These are phyloP conservation scores for Diaporthe amygdali DNA, from an alignment of 2,329 filamentous ascomycete species.

Conservation along the genomic window DNA sequence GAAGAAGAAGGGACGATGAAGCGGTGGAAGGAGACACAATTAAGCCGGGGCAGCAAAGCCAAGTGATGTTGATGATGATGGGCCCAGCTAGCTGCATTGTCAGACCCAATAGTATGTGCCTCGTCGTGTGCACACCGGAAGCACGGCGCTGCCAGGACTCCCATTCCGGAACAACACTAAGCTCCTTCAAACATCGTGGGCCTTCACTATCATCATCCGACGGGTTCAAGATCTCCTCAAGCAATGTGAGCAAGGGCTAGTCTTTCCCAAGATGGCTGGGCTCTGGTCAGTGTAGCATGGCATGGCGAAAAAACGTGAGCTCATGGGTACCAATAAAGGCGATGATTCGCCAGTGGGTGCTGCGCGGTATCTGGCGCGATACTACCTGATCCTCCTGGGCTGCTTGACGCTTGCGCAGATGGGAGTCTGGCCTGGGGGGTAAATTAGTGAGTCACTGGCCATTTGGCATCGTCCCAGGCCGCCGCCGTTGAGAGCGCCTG, in stretches of 20 bases:
- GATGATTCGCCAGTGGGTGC: background rate
- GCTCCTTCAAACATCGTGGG: background rate
- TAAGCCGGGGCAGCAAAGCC: background rate
- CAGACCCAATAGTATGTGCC: background rate
- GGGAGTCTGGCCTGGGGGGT: too few relatives aligned
- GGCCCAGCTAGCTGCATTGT: background rate
- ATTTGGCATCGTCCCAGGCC: background rate
- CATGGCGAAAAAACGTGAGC: background rate
- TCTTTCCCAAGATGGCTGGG: too few relatives aligned
- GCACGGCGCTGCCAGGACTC: background rate
- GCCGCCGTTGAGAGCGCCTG: background rate
- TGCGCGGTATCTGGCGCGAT: background rate
- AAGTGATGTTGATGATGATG: background rate
- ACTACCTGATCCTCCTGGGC: background rate
- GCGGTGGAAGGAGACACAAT: background rate
- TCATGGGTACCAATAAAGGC: background rate
- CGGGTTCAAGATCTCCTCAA: background rate
- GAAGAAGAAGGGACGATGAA: background rate
- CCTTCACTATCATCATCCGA: background rate
- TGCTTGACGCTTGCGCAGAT: background rate
- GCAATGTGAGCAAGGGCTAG: background rate
- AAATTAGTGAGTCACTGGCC: background rate
- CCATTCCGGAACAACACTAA: background rate
- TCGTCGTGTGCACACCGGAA: background rate
- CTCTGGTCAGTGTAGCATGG: background rate